These are phyloP conservation scores for Cercophora samala DNA, from an alignment of 495 filamentous ascomycete species.

Conservation along the genomic window DNA sequence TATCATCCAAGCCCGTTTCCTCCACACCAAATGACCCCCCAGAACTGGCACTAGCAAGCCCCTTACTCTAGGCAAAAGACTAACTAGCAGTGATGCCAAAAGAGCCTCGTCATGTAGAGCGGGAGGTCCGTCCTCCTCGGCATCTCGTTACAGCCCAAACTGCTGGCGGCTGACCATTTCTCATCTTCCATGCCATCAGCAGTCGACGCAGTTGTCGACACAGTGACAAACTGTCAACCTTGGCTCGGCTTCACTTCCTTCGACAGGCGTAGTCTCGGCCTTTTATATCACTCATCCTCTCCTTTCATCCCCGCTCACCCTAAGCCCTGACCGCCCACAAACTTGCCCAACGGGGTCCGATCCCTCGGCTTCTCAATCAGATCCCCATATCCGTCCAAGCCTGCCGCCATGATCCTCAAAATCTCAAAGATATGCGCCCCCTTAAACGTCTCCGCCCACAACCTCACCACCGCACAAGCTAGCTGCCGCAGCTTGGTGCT, in stretches of 20 bases:
- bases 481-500: slow-evolving; percentile 57
- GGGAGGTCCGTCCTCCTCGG: background rate
- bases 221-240: background rate
- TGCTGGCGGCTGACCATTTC: background rate
- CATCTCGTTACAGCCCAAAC: background rate
- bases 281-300: background rate
- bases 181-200: background rate
- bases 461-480: slow-evolving; percentile 58
- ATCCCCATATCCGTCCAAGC: slow-evolving; percentile 62
- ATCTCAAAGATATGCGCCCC: slow-evolving; percentile 66
- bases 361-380: slow-evolving; percentile 56
- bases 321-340: slow-evolving; percentile 13
- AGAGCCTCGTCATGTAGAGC: background rate
- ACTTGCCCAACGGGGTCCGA: slow-evolving; percentile 42
- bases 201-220: background rate
- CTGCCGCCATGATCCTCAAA: slow-evolving; percentile 59
- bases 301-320: background rate
- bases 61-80: background rate
- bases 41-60: too few species aligned
- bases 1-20: too few species aligned
- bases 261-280: background rate
- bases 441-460: slow-evolving; percentile 68
- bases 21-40: too few species aligned
- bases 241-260: background rate
- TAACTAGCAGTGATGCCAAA: background rate